phyloP scores from a whole-genome alignment of 208 protist species.

The Crithidia acanthocephali region DNA sequence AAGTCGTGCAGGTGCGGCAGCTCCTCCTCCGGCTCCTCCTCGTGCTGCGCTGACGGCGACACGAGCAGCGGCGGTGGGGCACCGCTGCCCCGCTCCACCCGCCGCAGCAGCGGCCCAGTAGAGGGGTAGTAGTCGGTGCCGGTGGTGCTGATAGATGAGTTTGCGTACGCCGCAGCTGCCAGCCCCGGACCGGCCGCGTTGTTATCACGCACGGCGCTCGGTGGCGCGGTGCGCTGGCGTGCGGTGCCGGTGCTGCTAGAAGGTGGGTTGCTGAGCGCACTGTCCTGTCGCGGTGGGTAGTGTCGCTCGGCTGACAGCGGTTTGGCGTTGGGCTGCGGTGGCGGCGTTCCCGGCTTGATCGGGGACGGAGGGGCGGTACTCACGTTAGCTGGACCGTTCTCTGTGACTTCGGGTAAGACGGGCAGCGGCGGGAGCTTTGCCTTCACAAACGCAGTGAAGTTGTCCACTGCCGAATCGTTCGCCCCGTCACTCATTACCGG shows the following conservation, averaged over 20 bases:
- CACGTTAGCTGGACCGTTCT: neutral
- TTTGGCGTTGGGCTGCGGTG: neutral
- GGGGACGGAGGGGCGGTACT: neutral
- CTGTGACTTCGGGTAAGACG: neutral
- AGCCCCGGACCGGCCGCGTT: neutral
- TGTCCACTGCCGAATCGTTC: neutral
- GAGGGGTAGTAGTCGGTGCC: conserved; percentile 1
- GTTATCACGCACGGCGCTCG: neutral
- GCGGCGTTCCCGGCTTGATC: neutral
- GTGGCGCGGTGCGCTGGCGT: neutral
- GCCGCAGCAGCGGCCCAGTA: neutral
- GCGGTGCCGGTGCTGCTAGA: neutral
- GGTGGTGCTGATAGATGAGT: conserved; percentile 1
- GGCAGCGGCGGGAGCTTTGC: neutral
- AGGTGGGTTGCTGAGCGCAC: neutral
- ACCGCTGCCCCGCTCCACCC: neutral
- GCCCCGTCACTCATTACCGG: neutral
- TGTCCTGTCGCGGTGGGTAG: neutral
- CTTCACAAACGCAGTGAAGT: conserved; percentile 13
- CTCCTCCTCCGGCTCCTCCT: neutral
- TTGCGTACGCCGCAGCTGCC: neutral
- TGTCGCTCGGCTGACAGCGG: neutral
- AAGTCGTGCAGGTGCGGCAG: conserved; percentile 20
- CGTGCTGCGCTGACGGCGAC: neutral
- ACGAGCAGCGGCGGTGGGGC: no score